A percentile compares a stretch with the other conserved stretches of the same genome.
Conservation (phyloP, 2,329 filamentous ascomycete species). For the Lasiodiplodia hormozganensis region DNA sequence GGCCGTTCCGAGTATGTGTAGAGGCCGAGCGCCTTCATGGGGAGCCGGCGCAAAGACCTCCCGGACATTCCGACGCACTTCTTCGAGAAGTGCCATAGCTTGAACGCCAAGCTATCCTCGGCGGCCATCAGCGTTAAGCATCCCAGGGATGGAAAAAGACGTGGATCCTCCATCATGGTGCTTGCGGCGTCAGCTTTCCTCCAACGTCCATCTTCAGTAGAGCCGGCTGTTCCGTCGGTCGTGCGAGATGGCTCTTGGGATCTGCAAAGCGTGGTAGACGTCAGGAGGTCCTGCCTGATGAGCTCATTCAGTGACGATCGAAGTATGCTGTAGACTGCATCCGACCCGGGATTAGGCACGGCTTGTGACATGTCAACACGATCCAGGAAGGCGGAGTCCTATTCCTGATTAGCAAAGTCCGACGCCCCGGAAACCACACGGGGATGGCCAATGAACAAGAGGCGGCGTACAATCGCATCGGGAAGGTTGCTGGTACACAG, state of each 20-base stretch:
- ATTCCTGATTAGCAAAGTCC: not conserved
- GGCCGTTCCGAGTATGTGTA: slow-evolving; percentile 34
- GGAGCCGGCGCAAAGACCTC: slow-evolving; percentile 33
- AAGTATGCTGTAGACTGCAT: slow-evolving; percentile 57
- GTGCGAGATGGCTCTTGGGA: not conserved
- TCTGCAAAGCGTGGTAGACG: slow-evolving; percentile 23
- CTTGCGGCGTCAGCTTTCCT: not conserved
- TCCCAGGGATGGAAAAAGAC: slow-evolving; percentile 35
- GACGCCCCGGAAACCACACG: not conserved
- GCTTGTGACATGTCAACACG: slow-evolving; percentile 56
- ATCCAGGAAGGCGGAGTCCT: slow-evolving; percentile 57
- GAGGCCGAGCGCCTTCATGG: slow-evolving; percentile 33
- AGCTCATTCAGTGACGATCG: slow-evolving; percentile 56
- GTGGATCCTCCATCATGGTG: slow-evolving; percentile 6
- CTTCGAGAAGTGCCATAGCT: slow-evolving; percentile 43
- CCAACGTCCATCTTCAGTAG: not conserved
- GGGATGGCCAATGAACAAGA: too few relatives aligned
- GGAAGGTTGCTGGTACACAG: slow-evolving; percentile 60
- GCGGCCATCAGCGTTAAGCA: not conserved
- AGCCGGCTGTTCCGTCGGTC: not conserved
- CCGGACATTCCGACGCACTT: slow-evolving; percentile 38
- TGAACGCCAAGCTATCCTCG: slow-evolving; percentile 35
- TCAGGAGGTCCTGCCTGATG: slow-evolving; percentile 46
- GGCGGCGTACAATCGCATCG: slow-evolving; percentile 40
- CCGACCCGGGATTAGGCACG: slow-evolving; percentile 49